Evolutionary conservation across 306 rosid genomes (phyloP).

Genomic region (Chamaecrista fasciculata): DNA sequence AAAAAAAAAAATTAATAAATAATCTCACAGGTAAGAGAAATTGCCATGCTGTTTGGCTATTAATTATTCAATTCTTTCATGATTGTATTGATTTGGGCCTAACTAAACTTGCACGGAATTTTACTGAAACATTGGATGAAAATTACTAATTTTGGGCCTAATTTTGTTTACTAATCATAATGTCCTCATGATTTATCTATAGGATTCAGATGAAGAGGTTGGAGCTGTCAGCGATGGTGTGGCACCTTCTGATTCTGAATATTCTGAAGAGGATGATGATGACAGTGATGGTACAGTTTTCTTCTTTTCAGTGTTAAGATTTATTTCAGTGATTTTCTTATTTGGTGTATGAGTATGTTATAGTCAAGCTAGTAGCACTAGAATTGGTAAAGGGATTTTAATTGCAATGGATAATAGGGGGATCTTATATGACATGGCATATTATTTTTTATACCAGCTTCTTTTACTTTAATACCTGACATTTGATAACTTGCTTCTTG

Average conservation of each 20-base stretch:
- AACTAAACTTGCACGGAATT: background rate
- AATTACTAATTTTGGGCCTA: background rate
- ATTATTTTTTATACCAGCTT: background rate
- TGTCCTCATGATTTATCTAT: constrained; percentile 18
- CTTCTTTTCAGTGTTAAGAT: constrained; percentile 14
- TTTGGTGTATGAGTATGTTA: constrained; percentile 1
- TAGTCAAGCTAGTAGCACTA: constrained; percentile 3
- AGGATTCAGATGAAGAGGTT: constrained; percentile 68
- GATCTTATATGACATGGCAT: background rate
- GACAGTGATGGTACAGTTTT: constrained; percentile 50
- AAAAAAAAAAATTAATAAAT: too few relatives aligned
- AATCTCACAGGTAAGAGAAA: too few relatives aligned
- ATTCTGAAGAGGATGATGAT: constrained; percentile 42
- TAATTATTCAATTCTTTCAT: constrained; percentile 8
- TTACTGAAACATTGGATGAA: background rate
- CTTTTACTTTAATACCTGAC: background rate
- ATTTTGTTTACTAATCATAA: constrained; percentile 27
- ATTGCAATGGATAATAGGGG: constrained; percentile 5
- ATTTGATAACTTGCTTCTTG: background rate
- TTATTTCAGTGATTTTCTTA: constrained; percentile 21
- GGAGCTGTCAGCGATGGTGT: constrained; percentile 34
- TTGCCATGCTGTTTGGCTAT: background rate
- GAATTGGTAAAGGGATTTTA: constrained; percentile 16
- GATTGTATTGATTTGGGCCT: background rate
- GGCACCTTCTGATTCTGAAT: constrained; percentile 46